Percentiles rank a stretch among this genome's conserved stretches.
These are phyloP conservation scores for Lichtheimia ramosa DNA, from an alignment of 371 early-diverging fungal genomes.

Conservation along the genomic window DNA sequence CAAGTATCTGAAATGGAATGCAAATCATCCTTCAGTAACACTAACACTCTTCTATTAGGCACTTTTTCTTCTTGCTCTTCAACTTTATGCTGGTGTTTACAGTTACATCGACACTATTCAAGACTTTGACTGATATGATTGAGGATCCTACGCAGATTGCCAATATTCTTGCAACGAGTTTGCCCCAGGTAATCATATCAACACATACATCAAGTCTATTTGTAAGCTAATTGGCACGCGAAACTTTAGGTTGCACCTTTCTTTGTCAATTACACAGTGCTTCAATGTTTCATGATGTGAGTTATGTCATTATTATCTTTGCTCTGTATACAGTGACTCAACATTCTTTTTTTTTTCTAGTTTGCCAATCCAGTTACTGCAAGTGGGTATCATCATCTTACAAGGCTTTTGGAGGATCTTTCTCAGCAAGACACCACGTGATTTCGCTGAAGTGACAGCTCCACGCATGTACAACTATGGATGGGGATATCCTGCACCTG, in stretches of 20 bases:
- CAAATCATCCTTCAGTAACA: too few species aligned
- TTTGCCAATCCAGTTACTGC: constrained; percentile 65
- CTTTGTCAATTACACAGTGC: constrained; percentile 65
- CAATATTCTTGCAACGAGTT: constrained; percentile 65
- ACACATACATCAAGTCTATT: background rate
- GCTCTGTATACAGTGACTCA: background rate
- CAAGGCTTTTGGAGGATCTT: constrained; percentile 48
- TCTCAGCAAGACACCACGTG: constrained; percentile 68
- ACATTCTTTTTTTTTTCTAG: constrained; percentile 16
- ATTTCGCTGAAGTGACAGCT: constrained; percentile 63
- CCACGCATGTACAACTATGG: constrained; percentile 72
- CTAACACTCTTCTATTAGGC: constrained; percentile 39
- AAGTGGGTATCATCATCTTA: constrained; percentile 58
- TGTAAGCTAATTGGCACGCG: background rate
- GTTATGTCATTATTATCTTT: constrained; percentile 1
- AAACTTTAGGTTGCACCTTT: constrained; percentile 54
- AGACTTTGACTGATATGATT: constrained; percentile 69
- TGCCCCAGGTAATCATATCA: constrained; percentile 52
- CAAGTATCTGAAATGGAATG: constrained; percentile 16
- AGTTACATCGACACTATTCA: constrained; percentile 75
- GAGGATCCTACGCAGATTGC: constrained; percentile 68
- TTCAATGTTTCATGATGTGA: constrained; percentile 62
- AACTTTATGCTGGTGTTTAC: constrained; percentile 88
- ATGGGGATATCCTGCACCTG: constrained; percentile 66
- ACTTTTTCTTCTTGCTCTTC: constrained; percentile 85